Evolutionary conservation across 208 protist species (phyloP).

Genomic region (Tritrichomonas musculus): DNA sequence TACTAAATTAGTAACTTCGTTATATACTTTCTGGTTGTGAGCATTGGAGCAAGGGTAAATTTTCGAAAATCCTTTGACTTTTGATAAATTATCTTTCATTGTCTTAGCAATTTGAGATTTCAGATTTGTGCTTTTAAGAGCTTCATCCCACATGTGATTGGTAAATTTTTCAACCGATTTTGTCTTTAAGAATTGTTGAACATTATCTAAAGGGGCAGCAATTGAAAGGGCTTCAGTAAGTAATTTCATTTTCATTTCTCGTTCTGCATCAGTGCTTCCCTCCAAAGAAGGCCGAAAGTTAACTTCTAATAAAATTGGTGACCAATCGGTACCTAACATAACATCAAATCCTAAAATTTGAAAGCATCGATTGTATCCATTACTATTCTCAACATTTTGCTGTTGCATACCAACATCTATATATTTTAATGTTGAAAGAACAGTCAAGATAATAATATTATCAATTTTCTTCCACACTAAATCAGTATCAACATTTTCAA

Average conservation of each 20-base stretch:
- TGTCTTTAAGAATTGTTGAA: no score
- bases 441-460: not conserved
- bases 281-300: conserved; percentile 82
- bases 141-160: no score
- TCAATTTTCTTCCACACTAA: not conserved
- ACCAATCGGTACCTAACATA: not conserved
- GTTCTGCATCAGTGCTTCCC: not conserved
- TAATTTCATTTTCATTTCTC: not conserved
- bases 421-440: not conserved
- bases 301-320: conserved; percentile 51
- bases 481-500: not conserved
- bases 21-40: no score
- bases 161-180: no score
- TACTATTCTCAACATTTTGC: not conserved
- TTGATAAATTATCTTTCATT: no score
- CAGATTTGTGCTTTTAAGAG: no score
- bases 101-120: no score
- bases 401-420: not conserved
- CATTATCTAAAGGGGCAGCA: no score
- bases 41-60: no score
- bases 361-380: not conserved
- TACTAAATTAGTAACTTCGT: no score
- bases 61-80: no score
- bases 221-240: not conserved
- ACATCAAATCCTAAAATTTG: conserved; percentile 78